Evolutionary conservation across 2,329 filamentous ascomycete genomes (phyloP).

Genomic region (Xylariaceae sp.): DNA sequence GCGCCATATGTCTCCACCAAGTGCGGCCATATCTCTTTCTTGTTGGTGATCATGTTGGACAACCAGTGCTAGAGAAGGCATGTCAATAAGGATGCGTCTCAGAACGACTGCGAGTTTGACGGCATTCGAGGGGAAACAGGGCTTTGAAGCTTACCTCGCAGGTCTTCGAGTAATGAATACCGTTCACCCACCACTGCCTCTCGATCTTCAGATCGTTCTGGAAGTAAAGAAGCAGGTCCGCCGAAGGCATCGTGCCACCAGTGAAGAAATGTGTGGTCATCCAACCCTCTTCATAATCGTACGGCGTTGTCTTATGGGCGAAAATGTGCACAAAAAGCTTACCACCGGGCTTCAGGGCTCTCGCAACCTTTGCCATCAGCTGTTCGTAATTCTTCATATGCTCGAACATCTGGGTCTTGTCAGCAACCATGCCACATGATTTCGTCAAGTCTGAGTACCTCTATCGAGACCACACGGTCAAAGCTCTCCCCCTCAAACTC

Average conservation of each 20-base stretch:
- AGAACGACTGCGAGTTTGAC: too few relatives aligned
- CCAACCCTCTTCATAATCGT: slow-evolving; percentile 69
- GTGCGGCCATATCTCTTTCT: slow-evolving; percentile 59
- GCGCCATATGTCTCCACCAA: slow-evolving; percentile 62
- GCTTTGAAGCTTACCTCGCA: slow-evolving; percentile 58
- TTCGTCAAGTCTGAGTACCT: slow-evolving; percentile 27
- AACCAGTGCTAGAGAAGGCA: slow-evolving; percentile 53
- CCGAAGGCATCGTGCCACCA: slow-evolving; percentile 66
- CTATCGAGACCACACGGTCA: slow-evolving; percentile 64
- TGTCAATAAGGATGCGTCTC: too few relatives aligned
- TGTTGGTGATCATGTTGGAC: slow-evolving; percentile 53
- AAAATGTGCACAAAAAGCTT: slow-evolving; percentile 70
- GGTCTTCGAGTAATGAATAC: slow-evolving; percentile 63
- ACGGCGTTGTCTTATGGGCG: slow-evolving; percentile 58
- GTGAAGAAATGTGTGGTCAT: slow-evolving; percentile 73
- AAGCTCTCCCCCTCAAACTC: slow-evolving; percentile 56
- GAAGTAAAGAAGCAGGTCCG: slow-evolving; percentile 64
- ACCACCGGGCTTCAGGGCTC: slow-evolving; percentile 56
- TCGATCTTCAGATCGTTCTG: slow-evolving; percentile 57
- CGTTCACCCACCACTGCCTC: slow-evolving; percentile 68
- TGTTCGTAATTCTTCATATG: slow-evolving; percentile 74
- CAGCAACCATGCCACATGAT: slow-evolving; percentile 1
- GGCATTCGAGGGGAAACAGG: too few relatives aligned
- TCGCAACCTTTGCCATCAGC: slow-evolving; percentile 58
- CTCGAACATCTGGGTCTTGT: slow-evolving; percentile 56